A percentile compares a stretch with the other conserved stretches of the same genome.
Conservation (phyloP, 345 rosid genomes). For the Gossypium rotundifolium region DNA sequence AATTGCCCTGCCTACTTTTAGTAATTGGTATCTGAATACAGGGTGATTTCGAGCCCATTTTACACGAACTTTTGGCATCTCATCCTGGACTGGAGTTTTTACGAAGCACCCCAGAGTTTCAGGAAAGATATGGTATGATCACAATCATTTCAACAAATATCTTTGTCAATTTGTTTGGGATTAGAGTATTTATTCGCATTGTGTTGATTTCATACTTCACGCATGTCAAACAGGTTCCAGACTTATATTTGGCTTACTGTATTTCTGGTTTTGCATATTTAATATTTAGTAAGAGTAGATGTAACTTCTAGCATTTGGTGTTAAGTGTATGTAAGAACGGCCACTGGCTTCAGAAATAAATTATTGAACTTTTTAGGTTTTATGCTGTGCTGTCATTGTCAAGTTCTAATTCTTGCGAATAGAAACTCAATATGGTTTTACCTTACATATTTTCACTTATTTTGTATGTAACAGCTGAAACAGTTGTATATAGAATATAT, state of each 20-base stretch:
- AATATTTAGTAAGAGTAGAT: no score
- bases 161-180: background rate
- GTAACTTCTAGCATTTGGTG: background rate
- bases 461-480: slow-evolving; percentile 65
- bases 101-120: slow-evolving; percentile 76
- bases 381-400: background rate
- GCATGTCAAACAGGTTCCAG: background rate
- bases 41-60: slow-evolving; percentile 83
- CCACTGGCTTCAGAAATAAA: background rate
- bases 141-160: slow-evolving; percentile 4
- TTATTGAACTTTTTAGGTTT: background rate
- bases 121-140: slow-evolving; percentile 77
- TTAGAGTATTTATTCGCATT: background rate
- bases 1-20: background rate
- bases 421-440: background rate
- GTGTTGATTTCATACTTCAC: background rate
- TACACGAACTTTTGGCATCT: slow-evolving; percentile 62
- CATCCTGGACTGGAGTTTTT: slow-evolving; percentile 90
- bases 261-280: background rate
- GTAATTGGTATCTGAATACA: slow-evolving; percentile 23
- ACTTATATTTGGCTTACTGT: background rate
- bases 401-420: background rate
- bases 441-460: background rate
- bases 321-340: background rate
- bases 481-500: slow-evolving; percentile 95